phyloP scores from a whole-genome alignment of 345 rosid species.

The Luvunga scandens region DNA sequence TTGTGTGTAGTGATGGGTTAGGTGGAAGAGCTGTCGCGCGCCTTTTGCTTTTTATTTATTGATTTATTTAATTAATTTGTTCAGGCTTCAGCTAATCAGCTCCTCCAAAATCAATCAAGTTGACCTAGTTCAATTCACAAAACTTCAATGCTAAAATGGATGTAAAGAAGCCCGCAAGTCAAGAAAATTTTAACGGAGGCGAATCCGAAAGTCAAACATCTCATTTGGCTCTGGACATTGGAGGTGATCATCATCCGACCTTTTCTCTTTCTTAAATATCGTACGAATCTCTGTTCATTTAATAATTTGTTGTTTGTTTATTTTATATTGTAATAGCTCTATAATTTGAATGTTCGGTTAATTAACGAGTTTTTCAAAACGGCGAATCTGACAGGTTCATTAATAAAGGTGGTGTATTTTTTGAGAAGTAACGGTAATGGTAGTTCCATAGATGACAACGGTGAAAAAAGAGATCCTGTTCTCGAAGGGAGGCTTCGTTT shows the following conservation, averaged over 20 bases:
- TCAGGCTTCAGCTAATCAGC: background rate
- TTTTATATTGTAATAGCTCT: background rate
- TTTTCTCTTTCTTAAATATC: background rate
- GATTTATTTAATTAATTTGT: background rate
- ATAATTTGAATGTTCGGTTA: background rate
- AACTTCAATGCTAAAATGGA: slow-evolving; percentile 13
- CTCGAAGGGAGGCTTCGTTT: slow-evolving; percentile 72
- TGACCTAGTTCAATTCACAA: background rate
- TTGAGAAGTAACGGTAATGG: slow-evolving; percentile 37
- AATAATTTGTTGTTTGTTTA: background rate
- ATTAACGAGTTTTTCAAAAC: background rate
- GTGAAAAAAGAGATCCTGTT: slow-evolving; percentile 19
- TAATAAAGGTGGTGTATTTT: slow-evolving; percentile 82
- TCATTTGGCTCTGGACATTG: slow-evolving; percentile 86
- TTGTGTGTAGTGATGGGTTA: background rate
- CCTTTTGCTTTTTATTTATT: background rate
- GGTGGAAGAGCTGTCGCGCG: slow-evolving; percentile 1
- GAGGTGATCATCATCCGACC: slow-evolving; percentile 44
- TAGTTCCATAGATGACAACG: slow-evolving; percentile 21
- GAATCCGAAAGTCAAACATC: slow-evolving; percentile 41
- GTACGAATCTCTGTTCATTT: background rate
- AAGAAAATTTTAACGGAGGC: background rate
- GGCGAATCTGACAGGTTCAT: slow-evolving; percentile 52
- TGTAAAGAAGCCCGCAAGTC: background rate
- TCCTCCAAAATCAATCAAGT: background rate